These are phyloP conservation scores for Furcasterigmium sp. DNA, from an alignment of 2,329 filamentous ascomycete genomes.

Conservation along the genomic window DNA sequence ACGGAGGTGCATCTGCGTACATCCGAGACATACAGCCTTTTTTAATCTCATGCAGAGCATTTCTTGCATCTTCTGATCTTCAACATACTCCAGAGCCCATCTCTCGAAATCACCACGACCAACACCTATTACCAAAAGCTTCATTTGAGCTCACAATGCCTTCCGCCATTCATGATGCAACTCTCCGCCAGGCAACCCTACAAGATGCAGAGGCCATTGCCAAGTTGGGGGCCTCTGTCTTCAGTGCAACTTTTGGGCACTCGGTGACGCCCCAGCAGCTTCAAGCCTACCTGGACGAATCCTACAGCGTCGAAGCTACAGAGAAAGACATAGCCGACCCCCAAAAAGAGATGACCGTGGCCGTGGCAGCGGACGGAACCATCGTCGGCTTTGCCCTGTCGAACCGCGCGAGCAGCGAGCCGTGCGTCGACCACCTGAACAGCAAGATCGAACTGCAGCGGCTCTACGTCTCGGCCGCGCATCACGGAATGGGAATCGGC, in stretches of 20 bases:
- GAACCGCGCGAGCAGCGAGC: conserved; percentile 28
- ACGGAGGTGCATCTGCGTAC: too few relatives aligned
- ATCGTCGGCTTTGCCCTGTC: conserved; percentile 36
- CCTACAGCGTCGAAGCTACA: conserved; percentile 29
- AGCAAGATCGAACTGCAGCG: conserved; percentile 33
- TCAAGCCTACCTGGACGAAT: conserved; percentile 26
- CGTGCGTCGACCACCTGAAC: conserved; percentile 24
- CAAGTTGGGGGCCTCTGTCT: conserved; percentile 28
- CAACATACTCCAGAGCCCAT: too few relatives aligned
- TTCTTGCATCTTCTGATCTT: too few relatives aligned
- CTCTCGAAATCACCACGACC: too few relatives aligned
- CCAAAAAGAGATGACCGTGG: conserved; percentile 19
- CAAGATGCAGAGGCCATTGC: conserved; percentile 23
- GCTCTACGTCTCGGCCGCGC: conserved; percentile 29
- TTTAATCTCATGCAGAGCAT: too few relatives aligned
- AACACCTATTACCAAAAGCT: too few relatives aligned
- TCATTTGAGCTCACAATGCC: too few relatives aligned
- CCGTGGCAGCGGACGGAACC: conserved; percentile 5
- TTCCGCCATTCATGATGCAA: too few relatives aligned
- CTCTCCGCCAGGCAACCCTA: conserved; percentile 18
- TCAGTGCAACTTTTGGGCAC: conserved; percentile 33
- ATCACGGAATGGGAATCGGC: conserved; percentile 33
- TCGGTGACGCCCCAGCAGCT: conserved; percentile 32
- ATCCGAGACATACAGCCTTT: too few relatives aligned
- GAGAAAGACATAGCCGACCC: conserved; percentile 14